Conservation (phyloP, 73 alveolate species). For the Stentor roeselii region DNA sequence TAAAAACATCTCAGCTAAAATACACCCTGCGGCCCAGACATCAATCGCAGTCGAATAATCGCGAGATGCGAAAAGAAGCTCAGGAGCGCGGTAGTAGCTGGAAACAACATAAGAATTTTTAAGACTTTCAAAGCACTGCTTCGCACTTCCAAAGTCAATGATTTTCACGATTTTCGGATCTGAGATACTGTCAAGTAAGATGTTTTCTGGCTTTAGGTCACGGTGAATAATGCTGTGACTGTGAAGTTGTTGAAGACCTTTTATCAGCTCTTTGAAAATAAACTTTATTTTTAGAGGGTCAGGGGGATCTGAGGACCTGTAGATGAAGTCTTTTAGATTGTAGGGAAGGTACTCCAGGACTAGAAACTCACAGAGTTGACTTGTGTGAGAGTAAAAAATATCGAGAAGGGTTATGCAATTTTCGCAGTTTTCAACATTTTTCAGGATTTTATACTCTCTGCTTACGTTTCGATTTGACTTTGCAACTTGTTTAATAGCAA, state of each 20-base stretch:
- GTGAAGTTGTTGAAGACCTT: background rate
- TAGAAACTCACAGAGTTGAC: background rate
- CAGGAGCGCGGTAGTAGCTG: conserved; percentile 84
- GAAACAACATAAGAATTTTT: conserved; percentile 83
- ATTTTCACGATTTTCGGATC: background rate
- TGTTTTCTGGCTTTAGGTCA: conserved; percentile 23
- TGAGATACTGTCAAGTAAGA: conserved; percentile 2
- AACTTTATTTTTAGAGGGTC: background rate
- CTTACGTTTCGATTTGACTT: background rate
- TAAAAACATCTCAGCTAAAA: conserved; percentile 71
- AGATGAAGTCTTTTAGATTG: background rate
- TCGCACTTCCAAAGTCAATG: conserved; percentile 82
- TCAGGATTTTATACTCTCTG: conserved; percentile 4
- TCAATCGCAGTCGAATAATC: conserved; percentile 69
- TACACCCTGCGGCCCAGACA: conserved; percentile 91
- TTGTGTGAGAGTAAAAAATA: background rate
- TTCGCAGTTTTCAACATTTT: background rate
- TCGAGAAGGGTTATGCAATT: conserved; percentile 1
- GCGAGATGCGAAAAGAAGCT: conserved; percentile 61
- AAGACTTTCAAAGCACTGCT: conserved; percentile 29
- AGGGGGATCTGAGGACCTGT: background rate
- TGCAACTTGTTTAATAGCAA: background rate
- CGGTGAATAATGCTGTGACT: conserved; percentile 16
- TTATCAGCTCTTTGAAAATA: background rate
- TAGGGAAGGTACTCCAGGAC: conserved; percentile 11